Conservation (phyloP, 2,329 filamentous ascomycete genomes). For the Fonsecaea nubica region DNA sequence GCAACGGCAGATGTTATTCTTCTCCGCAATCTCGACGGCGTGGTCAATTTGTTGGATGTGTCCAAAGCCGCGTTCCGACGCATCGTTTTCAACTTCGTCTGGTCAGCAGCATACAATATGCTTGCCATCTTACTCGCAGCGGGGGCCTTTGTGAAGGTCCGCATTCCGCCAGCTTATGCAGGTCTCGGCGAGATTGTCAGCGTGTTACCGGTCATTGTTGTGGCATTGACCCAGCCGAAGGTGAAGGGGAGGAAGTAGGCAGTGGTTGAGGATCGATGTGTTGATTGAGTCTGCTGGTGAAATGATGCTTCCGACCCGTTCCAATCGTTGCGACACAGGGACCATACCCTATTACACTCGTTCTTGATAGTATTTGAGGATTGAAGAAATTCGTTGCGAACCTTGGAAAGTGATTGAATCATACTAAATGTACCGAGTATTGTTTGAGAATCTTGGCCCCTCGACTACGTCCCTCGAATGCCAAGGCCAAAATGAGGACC, state of each 20-base stretch:
- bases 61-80: slow-evolving; percentile 53
- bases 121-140: slow-evolving; percentile 71
- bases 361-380: neutral
- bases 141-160: slow-evolving; percentile 67
- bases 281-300: neutral
- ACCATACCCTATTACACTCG: neutral
- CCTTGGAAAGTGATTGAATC: no score
- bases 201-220: slow-evolving; percentile 70
- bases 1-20: slow-evolving; percentile 73
- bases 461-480: neutral
- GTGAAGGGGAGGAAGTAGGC: slow-evolving; percentile 30
- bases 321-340: neutral
- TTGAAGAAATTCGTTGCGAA: neutral
- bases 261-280: slow-evolving; percentile 1
- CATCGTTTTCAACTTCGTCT: slow-evolving; percentile 71
- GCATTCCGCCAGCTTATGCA: slow-evolving; percentile 69
- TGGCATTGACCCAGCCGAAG: slow-evolving; percentile 55
- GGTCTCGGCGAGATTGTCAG: slow-evolving; percentile 76
- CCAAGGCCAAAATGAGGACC: slow-evolving; percentile 19
- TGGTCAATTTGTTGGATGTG: slow-evolving; percentile 66
- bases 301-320: neutral
- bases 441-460: no score
- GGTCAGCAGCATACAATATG: slow-evolving; percentile 73
- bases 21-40: slow-evolving; percentile 63
- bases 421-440: no score